Conservation (phyloP, 2,329 filamentous ascomycete species). For the Colletotrichum theobromicola region DNA sequence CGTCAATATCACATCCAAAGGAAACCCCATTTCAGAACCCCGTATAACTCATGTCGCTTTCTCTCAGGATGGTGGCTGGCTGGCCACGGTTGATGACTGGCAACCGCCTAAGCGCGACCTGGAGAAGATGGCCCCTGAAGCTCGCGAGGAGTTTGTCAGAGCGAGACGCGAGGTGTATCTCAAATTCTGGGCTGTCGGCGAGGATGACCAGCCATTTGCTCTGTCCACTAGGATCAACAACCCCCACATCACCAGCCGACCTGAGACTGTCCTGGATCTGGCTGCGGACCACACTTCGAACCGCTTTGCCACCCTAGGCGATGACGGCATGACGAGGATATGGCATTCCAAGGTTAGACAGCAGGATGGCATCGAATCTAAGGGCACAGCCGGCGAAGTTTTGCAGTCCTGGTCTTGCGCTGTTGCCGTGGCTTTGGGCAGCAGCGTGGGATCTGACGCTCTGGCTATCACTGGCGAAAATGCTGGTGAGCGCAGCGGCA, state of each 20-base stretch:
- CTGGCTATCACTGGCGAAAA: constrained; percentile 29
- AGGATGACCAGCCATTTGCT: constrained; percentile 65
- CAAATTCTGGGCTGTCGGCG: constrained; percentile 85
- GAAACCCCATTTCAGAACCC: constrained; percentile 76
- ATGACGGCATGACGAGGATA: constrained; percentile 77
- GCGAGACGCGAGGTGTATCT: constrained; percentile 76
- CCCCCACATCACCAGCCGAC: constrained; percentile 70
- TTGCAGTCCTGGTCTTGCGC: constrained; percentile 79
- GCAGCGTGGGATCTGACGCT: constrained; percentile 38
- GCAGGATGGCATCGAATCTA: constrained; percentile 70
- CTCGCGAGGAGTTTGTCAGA: constrained; percentile 49
- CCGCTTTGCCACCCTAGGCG: constrained; percentile 85
- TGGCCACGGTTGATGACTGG: constrained; percentile 94
- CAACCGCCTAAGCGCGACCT: constrained; percentile 74
- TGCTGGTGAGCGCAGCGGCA: constrained; percentile 57
- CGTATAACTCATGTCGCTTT: constrained; percentile 77
- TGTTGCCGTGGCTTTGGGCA: constrained; percentile 18
- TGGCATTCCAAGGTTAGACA: constrained; percentile 80
- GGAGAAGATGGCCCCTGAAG: constrained; percentile 44
- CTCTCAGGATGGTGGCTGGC: constrained; percentile 83
- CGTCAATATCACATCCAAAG: constrained; percentile 75
- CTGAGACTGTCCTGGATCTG: constrained; percentile 72
- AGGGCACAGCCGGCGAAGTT: constrained; percentile 60
- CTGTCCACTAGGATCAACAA: constrained; percentile 83
- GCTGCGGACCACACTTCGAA: constrained; percentile 70